Percentiles rank a stretch among this genome's conserved stretches.
Evolutionary conservation across 2,329 filamentous ascomycete genomes (phyloP).

Genomic region (Coniochaeta hoffmannii): DNA sequence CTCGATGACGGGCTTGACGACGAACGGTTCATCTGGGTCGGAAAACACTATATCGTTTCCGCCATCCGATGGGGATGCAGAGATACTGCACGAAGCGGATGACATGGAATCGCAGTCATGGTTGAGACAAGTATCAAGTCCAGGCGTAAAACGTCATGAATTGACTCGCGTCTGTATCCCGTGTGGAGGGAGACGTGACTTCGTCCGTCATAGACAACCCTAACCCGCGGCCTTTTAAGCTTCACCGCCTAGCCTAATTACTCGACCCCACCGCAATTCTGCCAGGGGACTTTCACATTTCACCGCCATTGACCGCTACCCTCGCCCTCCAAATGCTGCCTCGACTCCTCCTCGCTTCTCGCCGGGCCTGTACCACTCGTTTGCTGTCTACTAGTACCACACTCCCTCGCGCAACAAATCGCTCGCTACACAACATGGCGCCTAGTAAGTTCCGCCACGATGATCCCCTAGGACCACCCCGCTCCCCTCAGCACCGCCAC

Average conservation of each 20-base stretch:
- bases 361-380: background rate
- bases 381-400: background rate
- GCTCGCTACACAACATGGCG: background rate
- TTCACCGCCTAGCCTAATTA: background rate
- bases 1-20: constrained; percentile 32
- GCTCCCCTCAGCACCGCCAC: background rate
- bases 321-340: background rate
- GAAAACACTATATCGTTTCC: constrained; percentile 13
- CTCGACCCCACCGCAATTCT: background rate
- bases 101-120: background rate
- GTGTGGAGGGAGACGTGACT: background rate
- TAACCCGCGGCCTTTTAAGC: background rate
- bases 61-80: background rate
- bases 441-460: background rate
- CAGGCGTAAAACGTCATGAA: background rate
- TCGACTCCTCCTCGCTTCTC: background rate
- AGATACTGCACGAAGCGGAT: background rate
- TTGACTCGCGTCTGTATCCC: background rate
- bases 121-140: background rate
- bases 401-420: background rate
- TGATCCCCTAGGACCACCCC: too few species aligned
- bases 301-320: background rate
- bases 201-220: background rate
- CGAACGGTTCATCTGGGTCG: constrained; percentile 15
- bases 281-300: background rate